Base-by-base conservation (phyloP, 306 rosid genomes). In the Acacia acuminata region DNA sequence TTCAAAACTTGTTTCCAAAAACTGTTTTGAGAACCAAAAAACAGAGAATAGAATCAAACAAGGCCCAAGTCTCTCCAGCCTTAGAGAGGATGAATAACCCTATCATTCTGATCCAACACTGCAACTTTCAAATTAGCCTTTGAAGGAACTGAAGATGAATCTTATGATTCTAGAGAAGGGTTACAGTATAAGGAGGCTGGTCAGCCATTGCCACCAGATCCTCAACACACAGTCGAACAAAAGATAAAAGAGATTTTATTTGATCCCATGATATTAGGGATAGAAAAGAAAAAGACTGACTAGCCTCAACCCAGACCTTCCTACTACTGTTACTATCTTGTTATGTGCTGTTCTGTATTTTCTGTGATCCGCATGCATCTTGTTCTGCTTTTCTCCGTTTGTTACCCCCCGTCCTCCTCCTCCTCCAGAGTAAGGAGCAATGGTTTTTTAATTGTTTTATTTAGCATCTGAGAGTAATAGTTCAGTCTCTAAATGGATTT, bases 401-500 rank as follows among this genome's bases (percentile, higher is more conserved):
- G 8, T 38, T 34, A 34, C 5, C 61, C 14, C 58, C 25, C 73
- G 47, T 24, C n/a, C 20, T 53, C 14, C 42, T 27, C 58, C 15
- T 13, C 6, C 25, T 1, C 5, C 9, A 22, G 17, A 60, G 25
- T 60, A 38, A 30, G 45, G 71, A 12, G 25, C 20, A 27, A 50
- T 32, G 10, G 1, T 34, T 66, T 16, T 20, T 55, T 20, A 0
- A n/a, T 51, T 45, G 68, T 69, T 79, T 61, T 36, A 61, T 82
- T 75, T 30, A 75, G 67, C 27, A 78, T 61, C 72, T 66, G 16
- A 70, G n/a, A 32, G 20, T 66, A 51, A 66, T 3, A 80, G 48
- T 56, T 71, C 45, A 55, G 10, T 82, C 55, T 22, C 22, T 63
- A 25, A 79, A 38, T 16, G 25, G 51, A 71, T 77, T 77, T 65